Percentiles rank a stretch among this genome's conserved stretches.
phyloP scores from a whole-genome alignment of 352 stramenopile species.

The Globisporangium spinosum region DNA sequence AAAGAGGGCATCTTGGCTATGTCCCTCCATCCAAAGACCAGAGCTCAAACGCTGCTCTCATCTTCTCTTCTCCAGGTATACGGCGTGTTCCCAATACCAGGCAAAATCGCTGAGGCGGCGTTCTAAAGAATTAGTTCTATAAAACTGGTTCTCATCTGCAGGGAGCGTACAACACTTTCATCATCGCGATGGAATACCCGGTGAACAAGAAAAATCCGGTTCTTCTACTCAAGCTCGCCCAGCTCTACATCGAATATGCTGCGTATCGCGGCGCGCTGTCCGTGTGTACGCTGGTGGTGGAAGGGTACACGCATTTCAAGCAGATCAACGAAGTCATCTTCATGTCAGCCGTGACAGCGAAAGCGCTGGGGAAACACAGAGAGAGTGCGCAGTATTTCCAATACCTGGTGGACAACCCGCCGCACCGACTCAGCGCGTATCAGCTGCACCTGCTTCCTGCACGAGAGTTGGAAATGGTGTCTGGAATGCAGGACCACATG shows the following conservation, averaged over 20 bases:
- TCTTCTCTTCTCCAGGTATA: conserved; percentile 11
- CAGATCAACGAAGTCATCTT: conserved; percentile 59
- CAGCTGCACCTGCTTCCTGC: conserved; percentile 57
- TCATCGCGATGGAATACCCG: conserved; percentile 77
- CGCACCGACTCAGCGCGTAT: conserved; percentile 44
- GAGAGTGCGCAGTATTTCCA: conserved; percentile 75
- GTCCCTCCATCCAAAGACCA: conserved; percentile 6
- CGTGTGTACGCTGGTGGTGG: conserved; percentile 62
- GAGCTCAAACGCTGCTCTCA: conserved; percentile 14
- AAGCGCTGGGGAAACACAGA: conserved; percentile 43
- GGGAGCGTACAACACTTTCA: conserved; percentile 69
- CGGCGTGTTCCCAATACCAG: too few species aligned
- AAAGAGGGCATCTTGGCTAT: conserved; percentile 27
- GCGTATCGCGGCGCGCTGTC: conserved; percentile 57
- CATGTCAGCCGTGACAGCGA: conserved; percentile 52
- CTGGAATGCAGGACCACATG: conserved; percentile 37
- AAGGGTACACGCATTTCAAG: conserved; percentile 42
- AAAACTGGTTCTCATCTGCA: conserved; percentile 16
- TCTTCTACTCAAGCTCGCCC: conserved; percentile 48
- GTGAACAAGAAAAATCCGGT: conserved; percentile 57
- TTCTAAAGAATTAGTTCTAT: neutral
- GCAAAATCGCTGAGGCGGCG: neutral
- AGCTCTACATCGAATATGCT: conserved; percentile 69
- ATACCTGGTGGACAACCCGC: conserved; percentile 57
- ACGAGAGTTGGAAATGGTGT: conserved; percentile 42